These are phyloP conservation scores for Herpetomonas tarakana DNA, from an alignment of 208 protist species.

Conservation along the genomic window DNA sequence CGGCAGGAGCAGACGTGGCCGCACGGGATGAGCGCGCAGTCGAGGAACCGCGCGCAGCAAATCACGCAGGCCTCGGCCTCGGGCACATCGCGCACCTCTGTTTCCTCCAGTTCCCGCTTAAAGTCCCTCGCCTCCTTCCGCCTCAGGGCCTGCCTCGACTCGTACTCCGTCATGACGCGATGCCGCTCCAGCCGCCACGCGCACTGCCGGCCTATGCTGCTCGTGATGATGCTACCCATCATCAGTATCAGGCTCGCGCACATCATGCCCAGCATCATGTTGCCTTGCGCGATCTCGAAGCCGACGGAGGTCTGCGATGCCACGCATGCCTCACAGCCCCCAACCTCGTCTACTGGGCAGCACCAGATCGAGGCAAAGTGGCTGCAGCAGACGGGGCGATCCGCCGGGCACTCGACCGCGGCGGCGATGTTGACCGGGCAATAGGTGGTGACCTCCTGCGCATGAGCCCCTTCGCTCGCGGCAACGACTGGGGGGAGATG, in stretches of 20 bases:
- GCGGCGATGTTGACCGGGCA: no score
- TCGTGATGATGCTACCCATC: constrained; percentile 33
- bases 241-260: constrained; percentile 33
- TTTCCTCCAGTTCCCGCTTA: constrained; percentile 25
- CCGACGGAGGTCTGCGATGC: constrained; percentile 18
- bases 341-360: neutral
- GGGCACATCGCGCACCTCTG: constrained; percentile 22
- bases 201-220: constrained; percentile 26
- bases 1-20: constrained; percentile 43
- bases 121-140: constrained; percentile 26
- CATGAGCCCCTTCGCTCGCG: no score
- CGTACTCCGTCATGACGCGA: constrained; percentile 21
- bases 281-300: constrained; percentile 20
- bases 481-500: no score
- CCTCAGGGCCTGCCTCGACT: constrained; percentile 17
- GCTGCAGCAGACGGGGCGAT: no score
- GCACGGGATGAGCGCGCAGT: constrained; percentile 40
- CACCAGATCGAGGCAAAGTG: no score
- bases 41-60: constrained; percentile 39
- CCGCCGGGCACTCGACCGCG: no score
- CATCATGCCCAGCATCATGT: constrained; percentile 32
- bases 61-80: constrained; percentile 38
- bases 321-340: constrained; percentile 8
- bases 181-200: constrained; percentile 36
- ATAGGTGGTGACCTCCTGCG: no score